Conservation (phyloP, 2,329 filamentous ascomycete species). For the Magnaporthiopsis incrustans region DNA sequence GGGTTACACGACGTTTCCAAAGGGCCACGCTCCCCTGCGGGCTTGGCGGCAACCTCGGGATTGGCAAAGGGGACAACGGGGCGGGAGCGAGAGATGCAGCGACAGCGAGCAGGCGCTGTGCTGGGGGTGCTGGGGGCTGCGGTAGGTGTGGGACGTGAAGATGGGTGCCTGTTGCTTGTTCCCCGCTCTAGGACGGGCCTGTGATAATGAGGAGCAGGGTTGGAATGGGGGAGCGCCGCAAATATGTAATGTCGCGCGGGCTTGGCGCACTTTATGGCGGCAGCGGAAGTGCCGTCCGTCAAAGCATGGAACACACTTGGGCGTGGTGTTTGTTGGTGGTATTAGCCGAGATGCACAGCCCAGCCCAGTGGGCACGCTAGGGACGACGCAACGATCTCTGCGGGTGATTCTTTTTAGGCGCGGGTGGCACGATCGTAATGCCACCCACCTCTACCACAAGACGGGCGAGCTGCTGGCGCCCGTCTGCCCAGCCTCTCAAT, state of each 20-base stretch:
- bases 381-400: too few species aligned
- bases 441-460: too few species aligned
- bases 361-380: too few species aligned
- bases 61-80: background rate
- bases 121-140: background rate
- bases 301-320: too few species aligned
- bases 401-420: too few species aligned
- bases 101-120: background rate
- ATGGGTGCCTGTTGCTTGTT: background rate
- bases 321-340: too few species aligned
- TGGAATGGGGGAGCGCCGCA: too few species aligned
- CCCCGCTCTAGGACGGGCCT: background rate
- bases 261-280: background rate
- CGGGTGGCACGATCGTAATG: too few species aligned
- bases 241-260: too few species aligned
- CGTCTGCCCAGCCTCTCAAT: background rate
- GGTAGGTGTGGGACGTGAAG: background rate
- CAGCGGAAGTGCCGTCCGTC: background rate
- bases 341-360: too few species aligned
- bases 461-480: background rate
- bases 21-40: too few species aligned
- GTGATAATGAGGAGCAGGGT: background rate
- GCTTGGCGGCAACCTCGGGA: background rate
- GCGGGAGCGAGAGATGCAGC: background rate
- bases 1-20: background rate